A percentile compares a stretch with the other conserved stretches of the same genome.
Conservation (phyloP, 768 basidiomycete genomes). For the Suillus tomentosus region DNA sequence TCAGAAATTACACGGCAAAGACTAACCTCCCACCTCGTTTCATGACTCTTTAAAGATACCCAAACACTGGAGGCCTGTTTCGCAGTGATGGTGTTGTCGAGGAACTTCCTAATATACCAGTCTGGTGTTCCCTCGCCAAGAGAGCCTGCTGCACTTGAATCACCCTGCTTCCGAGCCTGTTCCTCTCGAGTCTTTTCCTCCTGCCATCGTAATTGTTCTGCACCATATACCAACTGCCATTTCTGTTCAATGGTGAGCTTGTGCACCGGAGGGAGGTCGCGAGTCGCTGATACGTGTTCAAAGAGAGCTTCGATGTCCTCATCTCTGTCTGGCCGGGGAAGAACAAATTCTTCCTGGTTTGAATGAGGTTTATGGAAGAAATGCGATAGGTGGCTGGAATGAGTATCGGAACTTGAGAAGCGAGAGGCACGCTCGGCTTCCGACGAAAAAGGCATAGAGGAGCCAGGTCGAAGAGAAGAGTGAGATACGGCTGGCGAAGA, state of each 20-base stretch:
- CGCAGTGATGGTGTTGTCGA: conserved; percentile 81
- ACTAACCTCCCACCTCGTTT: conserved; percentile 60
- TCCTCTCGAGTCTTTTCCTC: conserved; percentile 68
- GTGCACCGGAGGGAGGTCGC: conserved; percentile 63
- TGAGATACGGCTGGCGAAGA: conserved; percentile 28
- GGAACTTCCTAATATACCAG: conserved; percentile 90
- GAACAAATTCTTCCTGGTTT: conserved; percentile 61
- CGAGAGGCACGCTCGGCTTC: conserved; percentile 62
- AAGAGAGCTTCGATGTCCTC: conserved; percentile 82
- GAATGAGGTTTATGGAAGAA: conserved; percentile 54
- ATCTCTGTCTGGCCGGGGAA: conserved; percentile 75
- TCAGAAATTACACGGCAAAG: background rate
- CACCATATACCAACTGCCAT: conserved; percentile 87
- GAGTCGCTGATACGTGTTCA: conserved; percentile 69
- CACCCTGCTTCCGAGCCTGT: conserved; percentile 59
- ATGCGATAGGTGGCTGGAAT: conserved; percentile 46
- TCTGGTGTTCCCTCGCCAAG: conserved; percentile 77
- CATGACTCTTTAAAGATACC: conserved; percentile 78
- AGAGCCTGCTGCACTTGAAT: conserved; percentile 53
- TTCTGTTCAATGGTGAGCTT: conserved; percentile 78
- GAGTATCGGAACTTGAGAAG: conserved; percentile 56
- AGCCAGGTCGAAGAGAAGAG: conserved; percentile 50
- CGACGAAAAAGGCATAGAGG: conserved; percentile 54
- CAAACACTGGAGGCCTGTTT: conserved; percentile 78
- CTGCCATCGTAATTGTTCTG: conserved; percentile 79